A percentile compares a stretch with the other conserved stretches of the same genome.
Evolutionary conservation across 805 yeast species (phyloP).

Genomic region (Sugiyamaella floridensis): DNA sequence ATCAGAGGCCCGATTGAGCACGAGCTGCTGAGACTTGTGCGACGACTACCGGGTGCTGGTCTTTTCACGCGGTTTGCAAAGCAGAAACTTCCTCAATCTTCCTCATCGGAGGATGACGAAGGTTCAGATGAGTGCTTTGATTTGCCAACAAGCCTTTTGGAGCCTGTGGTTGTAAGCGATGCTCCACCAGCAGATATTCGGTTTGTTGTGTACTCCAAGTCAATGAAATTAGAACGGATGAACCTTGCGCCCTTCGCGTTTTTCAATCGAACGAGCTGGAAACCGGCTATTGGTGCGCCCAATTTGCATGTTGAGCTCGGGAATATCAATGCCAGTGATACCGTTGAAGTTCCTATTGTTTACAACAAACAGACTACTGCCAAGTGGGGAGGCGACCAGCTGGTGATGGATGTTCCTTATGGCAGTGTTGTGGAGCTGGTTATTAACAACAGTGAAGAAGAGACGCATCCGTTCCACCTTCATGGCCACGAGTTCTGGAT

Average conservation of each 20-base stretch:
- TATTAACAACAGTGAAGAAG: conserved; percentile 72
- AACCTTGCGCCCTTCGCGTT: conserved; percentile 21
- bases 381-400: conserved; percentile 50
- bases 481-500: conserved; percentile 87
- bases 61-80: neutral
- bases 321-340: conserved; percentile 25
- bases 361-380: conserved; percentile 45
- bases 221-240: conserved; percentile 13
- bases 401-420: conserved; percentile 46
- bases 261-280: conserved; percentile 23
- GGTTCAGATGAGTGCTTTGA: conserved; percentile 9
- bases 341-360: conserved; percentile 36
- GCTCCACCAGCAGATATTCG: conserved; percentile 16
- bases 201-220: conserved; percentile 9
- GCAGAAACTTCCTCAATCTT: conserved; percentile 24
- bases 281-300: conserved; percentile 25
- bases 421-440: conserved; percentile 68
- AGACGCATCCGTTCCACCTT: conserved; percentile 78
- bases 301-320: conserved; percentile 25
- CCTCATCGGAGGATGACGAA: conserved; percentile 16
- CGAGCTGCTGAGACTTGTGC: conserved; percentile 32
- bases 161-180: conserved; percentile 5
- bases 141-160: conserved; percentile 8
- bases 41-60: conserved; percentile 25
- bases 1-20: conserved; percentile 22